phyloP scores from a whole-genome alignment of 192 early-diverging fungal genomes.

The Umbelopsis sp. region DNA sequence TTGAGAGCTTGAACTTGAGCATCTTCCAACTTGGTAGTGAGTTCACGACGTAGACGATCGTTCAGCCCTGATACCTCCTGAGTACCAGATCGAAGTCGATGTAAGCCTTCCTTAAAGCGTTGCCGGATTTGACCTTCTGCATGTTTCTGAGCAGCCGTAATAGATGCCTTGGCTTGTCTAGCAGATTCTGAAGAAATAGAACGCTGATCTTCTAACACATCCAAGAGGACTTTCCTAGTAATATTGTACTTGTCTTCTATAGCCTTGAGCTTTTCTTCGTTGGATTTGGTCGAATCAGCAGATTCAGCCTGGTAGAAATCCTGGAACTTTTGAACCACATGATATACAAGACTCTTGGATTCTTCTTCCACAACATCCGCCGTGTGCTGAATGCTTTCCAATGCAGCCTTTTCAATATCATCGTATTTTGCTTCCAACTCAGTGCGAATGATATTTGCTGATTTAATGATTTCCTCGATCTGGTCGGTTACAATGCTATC shows the following conservation, averaged over 20 bases:
- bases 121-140: constrained; percentile 5
- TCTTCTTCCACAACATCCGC: background rate
- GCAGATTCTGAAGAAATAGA: background rate
- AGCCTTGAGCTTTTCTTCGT: constrained; percentile 1
- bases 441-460: constrained; percentile 1
- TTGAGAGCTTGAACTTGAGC: constrained; percentile 5
- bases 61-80: background rate
- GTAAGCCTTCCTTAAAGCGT: background rate
- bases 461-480: background rate
- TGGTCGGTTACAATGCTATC: background rate
- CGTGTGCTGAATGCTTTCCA: background rate
- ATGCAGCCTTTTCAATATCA: background rate
- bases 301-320: background rate
- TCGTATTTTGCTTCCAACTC: background rate
- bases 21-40: background rate
- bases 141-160: background rate
- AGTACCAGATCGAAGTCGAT: background rate
- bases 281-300: background rate
- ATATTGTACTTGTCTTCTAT: background rate
- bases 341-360: background rate
- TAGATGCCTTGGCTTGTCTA: background rate
- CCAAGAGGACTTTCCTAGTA: background rate
- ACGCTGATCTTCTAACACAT: background rate
- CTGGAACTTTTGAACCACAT: background rate
- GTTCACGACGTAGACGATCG: constrained; percentile 1